Percentiles rank a stretch among this genome's conserved stretches.
phyloP scores from a whole-genome alignment of 139 green algal species.

The Closterium sp. region DNA sequence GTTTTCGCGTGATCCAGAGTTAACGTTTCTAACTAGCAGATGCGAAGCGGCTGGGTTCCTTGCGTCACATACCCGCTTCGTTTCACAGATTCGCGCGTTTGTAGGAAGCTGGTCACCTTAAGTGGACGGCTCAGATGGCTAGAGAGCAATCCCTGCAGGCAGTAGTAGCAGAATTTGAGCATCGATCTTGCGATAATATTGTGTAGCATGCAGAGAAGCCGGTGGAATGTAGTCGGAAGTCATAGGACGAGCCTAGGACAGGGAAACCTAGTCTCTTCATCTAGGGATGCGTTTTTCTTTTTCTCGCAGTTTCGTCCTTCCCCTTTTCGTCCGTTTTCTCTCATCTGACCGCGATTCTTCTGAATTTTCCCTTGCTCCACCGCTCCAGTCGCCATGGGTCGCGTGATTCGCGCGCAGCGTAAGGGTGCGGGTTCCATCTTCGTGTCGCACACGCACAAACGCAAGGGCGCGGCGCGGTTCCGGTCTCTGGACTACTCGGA shows the following conservation, averaged over 20 bases:
- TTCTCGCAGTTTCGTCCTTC: background rate
- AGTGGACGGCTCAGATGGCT: background rate
- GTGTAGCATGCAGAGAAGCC: background rate
- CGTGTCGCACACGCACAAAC: constrained; percentile 89
- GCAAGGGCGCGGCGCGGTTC: constrained; percentile 90
- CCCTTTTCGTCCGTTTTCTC: background rate
- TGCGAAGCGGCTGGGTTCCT: background rate
- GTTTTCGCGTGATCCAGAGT: too few species aligned
- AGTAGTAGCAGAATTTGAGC: background rate
- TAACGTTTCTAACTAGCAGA: background rate
- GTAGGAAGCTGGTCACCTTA: too few species aligned
- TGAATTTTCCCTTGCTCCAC: background rate
- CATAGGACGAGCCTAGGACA: too few species aligned
- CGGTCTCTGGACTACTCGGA: constrained; percentile 63
- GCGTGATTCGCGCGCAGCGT: constrained; percentile 95
- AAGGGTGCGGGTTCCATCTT: constrained; percentile 97
- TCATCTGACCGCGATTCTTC: too few species aligned
- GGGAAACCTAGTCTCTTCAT: too few species aligned
- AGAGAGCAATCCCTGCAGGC: background rate
- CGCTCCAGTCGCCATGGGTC: constrained; percentile 78
- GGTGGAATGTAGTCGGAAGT: too few species aligned
- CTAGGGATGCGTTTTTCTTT: too few species aligned
- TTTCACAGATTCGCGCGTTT: too few species aligned
- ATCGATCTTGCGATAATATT: background rate
- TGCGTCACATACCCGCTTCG: background rate